phyloP scores from a whole-genome alignment of 1,139 yeast genomes.

The Suhomyces anneliseae region DNA sequence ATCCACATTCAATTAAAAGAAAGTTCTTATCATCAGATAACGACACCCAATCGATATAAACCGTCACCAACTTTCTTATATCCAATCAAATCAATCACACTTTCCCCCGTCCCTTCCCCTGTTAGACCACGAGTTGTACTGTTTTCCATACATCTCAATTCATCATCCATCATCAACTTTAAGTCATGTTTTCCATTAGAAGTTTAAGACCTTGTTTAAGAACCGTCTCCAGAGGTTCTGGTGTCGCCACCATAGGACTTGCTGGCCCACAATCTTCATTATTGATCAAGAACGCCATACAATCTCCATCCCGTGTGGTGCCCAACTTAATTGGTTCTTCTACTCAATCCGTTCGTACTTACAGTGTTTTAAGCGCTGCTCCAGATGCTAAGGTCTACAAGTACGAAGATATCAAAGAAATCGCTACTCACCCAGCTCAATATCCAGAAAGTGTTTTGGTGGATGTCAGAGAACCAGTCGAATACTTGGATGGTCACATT shows the following conservation, averaged over 20 bases:
- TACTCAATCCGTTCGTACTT: constrained; percentile 4
- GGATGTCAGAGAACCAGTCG: constrained; percentile 92
- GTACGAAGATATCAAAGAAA: constrained; percentile 55
- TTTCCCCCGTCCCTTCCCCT: too few species aligned
- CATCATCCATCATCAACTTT: neutral
- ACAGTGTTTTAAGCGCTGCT: constrained; percentile 18
- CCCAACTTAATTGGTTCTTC: neutral
- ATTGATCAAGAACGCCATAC: too few species aligned
- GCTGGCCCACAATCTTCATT: neutral
- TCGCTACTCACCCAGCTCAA: constrained; percentile 40
- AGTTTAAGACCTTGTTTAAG: constrained; percentile 5
- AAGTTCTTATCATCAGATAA: too few species aligned
- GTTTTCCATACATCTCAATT: neutral
- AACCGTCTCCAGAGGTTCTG: constrained; percentile 6
- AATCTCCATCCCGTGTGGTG: neutral
- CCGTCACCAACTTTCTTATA: too few species aligned
- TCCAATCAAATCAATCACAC: too few species aligned
- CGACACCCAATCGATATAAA: too few species aligned
- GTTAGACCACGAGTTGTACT: neutral
- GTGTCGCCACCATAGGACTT: constrained; percentile 6
- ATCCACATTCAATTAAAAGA: too few species aligned
- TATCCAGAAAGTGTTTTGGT: constrained; percentile 55
- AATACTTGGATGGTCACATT: constrained; percentile 67
- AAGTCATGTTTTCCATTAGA: constrained; percentile 8
- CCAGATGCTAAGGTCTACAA: constrained; percentile 53